phyloP scores from a whole-genome alignment of 169 alveolate genomes.

The Amoebophrya sp. region DNA sequence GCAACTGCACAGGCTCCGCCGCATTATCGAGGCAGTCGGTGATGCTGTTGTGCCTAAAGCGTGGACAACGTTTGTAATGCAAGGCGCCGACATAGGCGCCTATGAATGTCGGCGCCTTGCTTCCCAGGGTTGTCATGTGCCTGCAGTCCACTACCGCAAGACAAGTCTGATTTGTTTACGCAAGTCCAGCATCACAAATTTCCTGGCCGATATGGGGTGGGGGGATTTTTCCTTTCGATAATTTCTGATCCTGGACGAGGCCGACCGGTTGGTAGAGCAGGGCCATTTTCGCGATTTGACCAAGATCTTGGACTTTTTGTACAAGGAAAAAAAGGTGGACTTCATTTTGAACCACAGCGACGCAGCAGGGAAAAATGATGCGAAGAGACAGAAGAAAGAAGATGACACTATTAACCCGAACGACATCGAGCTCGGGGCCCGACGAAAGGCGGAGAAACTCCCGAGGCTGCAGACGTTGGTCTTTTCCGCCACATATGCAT shows the following conservation, averaged over 20 bases:
- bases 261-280: slow-evolving; percentile 67
- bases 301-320: slow-evolving; percentile 57
- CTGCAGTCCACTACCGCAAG: too few species aligned
- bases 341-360: background rate
- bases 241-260: slow-evolving; percentile 65
- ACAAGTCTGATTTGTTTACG: too few species aligned
- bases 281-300: slow-evolving; percentile 64
- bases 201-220: background rate
- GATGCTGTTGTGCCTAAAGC: background rate
- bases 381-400: background rate
- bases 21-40: too few species aligned
- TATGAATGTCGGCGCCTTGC: too few species aligned
- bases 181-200: background rate
- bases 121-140: too few species aligned
- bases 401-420: background rate
- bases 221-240: too few species aligned
- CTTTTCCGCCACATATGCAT: slow-evolving; percentile 24
- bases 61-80: too few species aligned
- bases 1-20: too few species aligned
- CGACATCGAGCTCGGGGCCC: too few species aligned
- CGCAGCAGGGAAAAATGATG: background rate
- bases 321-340: slow-evolving; percentile 19
- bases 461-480: slow-evolving; percentile 31
- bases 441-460: background rate
- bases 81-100: too few species aligned